These are phyloP conservation scores for Sarocladium strictum DNA, from an alignment of 2,329 filamentous ascomycete genomes.

Conservation along the genomic window DNA sequence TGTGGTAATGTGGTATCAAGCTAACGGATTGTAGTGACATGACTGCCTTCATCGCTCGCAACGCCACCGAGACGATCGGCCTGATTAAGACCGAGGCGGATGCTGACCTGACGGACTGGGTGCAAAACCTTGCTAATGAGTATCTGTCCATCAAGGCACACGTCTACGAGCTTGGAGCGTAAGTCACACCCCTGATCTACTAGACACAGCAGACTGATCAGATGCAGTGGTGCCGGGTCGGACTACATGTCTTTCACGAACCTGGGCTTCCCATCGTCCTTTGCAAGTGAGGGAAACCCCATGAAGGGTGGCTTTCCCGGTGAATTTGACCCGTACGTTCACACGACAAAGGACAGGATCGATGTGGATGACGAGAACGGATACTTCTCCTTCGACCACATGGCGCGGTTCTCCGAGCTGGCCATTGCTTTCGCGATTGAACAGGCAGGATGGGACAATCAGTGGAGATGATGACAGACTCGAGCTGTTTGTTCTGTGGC, in stretches of 20 bases:
- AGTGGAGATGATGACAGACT: constrained; percentile 32
- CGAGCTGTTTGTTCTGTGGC: no score
- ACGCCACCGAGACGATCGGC: constrained; percentile 32
- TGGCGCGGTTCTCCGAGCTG: constrained; percentile 34
- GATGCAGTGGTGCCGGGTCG: constrained; percentile 27
- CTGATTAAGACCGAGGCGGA: constrained; percentile 33
- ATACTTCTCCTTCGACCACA: constrained; percentile 33
- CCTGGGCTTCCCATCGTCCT: constrained; percentile 31
- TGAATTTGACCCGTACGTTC: constrained; percentile 33
- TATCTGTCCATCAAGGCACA: constrained; percentile 29
- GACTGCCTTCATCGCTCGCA: constrained; percentile 31
- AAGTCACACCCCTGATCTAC: constrained; percentile 10
- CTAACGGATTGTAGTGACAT: constrained; percentile 23
- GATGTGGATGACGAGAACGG: constrained; percentile 30
- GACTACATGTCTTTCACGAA: constrained; percentile 36
- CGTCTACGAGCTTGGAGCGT: constrained; percentile 25
- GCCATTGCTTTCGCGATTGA: constrained; percentile 33
- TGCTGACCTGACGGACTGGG: constrained; percentile 29
- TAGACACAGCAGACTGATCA: background rate
- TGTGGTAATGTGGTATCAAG: no score
- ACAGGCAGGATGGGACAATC: constrained; percentile 33
- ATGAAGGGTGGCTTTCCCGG: constrained; percentile 22
- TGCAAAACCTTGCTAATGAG: constrained; percentile 25
- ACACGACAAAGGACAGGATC: constrained; percentile 29
- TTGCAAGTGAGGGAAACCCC: constrained; percentile 32